Percentiles rank a stretch among this genome's conserved stretches.
phyloP scores from a whole-genome alignment of 2,329 filamentous ascomycete species.

The Helminthosporium solani region DNA sequence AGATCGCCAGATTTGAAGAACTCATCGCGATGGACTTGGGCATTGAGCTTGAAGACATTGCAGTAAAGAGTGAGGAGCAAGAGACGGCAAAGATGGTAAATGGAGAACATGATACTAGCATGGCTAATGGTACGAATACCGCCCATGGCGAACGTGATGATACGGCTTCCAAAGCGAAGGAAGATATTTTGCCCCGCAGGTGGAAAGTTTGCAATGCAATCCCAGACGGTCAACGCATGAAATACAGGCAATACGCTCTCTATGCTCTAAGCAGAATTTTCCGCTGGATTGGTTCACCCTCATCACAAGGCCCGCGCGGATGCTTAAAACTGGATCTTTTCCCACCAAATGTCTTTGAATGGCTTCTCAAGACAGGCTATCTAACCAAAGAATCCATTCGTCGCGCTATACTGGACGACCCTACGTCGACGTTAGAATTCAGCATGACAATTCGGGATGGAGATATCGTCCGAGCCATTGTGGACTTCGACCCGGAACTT shows the following conservation, averaged over 20 bases:
- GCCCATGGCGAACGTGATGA: slow-evolving; percentile 9
- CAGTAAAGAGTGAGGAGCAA: slow-evolving; percentile 2
- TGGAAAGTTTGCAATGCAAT: slow-evolving; percentile 48
- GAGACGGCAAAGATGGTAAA: slow-evolving; percentile 19
- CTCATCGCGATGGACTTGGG: slow-evolving; percentile 41
- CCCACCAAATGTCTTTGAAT: slow-evolving; percentile 57
- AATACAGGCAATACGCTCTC: slow-evolving; percentile 66
- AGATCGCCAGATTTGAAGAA: slow-evolving; percentile 46
- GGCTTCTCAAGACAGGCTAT: slow-evolving; percentile 59
- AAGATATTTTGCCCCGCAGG: slow-evolving; percentile 40
- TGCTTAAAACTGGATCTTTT: slow-evolving; percentile 47
- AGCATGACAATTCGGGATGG: slow-evolving; percentile 56
- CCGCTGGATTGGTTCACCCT: slow-evolving; percentile 21
- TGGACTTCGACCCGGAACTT: slow-evolving; percentile 67
- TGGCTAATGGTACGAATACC: slow-evolving; percentile 24
- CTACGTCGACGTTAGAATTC: slow-evolving; percentile 44
- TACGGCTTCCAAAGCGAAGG: slow-evolving; percentile 18
- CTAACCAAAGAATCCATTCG: slow-evolving; percentile 49
- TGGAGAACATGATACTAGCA: slow-evolving; percentile 19
- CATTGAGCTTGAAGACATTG: slow-evolving; percentile 31
- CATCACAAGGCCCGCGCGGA: slow-evolving; percentile 11
- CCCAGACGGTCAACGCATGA: slow-evolving; percentile 51
- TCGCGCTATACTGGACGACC: slow-evolving; percentile 38
- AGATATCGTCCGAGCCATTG: slow-evolving; percentile 63
- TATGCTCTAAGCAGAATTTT: slow-evolving; percentile 55